phyloP scores from a whole-genome alignment of 306 rosid species.

The Cyamopsis tetragonoloba region DNA sequence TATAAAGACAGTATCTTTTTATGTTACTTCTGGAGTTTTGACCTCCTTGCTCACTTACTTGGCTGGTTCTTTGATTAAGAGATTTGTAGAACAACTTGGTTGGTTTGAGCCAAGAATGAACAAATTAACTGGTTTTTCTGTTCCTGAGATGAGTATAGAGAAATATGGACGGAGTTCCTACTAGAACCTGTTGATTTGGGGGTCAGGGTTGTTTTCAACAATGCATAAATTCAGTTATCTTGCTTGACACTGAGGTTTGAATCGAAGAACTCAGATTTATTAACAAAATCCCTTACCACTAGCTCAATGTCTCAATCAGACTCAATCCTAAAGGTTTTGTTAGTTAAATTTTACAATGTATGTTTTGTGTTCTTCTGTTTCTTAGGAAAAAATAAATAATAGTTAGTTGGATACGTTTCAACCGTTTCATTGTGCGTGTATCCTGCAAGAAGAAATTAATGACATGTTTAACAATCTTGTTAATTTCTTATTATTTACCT shows the following conservation, averaged over 20 bases:
- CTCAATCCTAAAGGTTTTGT: too few relatives aligned
- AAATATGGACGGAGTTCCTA: conserved; percentile 37
- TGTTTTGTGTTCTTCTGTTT: background rate
- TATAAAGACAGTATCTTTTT: conserved; percentile 31
- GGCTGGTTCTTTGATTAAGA: conserved; percentile 42
- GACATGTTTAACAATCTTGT: too few relatives aligned
- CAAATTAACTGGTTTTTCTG: conserved; percentile 15
- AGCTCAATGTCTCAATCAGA: too few relatives aligned
- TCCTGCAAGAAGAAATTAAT: too few relatives aligned
- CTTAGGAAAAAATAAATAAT: background rate
- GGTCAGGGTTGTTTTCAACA: background rate
- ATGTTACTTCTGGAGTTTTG: conserved; percentile 36
- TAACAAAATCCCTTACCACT: too few relatives aligned
- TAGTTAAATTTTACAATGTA: too few relatives aligned
- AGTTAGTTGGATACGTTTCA: background rate
- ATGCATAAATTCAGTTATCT: background rate
- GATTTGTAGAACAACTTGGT: conserved; percentile 43
- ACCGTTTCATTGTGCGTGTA: background rate
- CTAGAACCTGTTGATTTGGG: background rate
- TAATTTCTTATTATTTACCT: too few relatives aligned
- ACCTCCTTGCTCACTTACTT: conserved; percentile 49
- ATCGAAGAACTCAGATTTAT: too few relatives aligned
- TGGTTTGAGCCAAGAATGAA: conserved; percentile 42
- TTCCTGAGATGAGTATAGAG: conserved; percentile 24
- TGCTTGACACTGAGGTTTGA: too few relatives aligned